These are phyloP conservation scores for Aspergillus nomiae DNA, from an alignment of 2,329 filamentous ascomycete species.

Conservation along the genomic window DNA sequence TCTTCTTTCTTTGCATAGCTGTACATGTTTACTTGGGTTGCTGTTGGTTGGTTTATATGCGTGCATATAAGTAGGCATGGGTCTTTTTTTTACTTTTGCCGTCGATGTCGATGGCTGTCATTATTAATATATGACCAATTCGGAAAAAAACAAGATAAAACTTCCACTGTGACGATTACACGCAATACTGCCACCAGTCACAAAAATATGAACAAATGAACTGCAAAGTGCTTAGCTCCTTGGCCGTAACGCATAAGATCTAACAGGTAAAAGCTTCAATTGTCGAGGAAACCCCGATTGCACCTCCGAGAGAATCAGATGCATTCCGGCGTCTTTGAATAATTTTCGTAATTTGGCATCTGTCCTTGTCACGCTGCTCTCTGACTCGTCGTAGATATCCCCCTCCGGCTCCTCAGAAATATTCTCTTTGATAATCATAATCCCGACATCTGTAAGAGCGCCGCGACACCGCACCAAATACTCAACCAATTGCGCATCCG, in stretches of 20 bases:
- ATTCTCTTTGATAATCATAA: constrained; percentile 84
- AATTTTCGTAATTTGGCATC: constrained; percentile 71
- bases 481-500: constrained; percentile 68
- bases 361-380: constrained; percentile 76
- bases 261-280: constrained; percentile 69
- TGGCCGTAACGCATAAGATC: constrained; percentile 74
- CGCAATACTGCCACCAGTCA: too few relatives aligned
- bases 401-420: constrained; percentile 55
- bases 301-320: constrained; percentile 68
- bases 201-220: too few relatives aligned
- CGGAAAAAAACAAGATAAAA: too few relatives aligned
- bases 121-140: too few relatives aligned
- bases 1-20: background rate
- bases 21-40: background rate
- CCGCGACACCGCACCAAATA: constrained; percentile 66
- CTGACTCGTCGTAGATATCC: constrained; percentile 75
- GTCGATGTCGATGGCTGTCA: too few relatives aligned
- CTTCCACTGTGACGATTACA: too few relatives aligned
- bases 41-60: background rate
- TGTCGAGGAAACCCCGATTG: constrained; percentile 70
- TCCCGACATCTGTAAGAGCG: constrained; percentile 45
- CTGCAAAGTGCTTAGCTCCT: constrained; percentile 10
- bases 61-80: background rate
- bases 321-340: constrained; percentile 70
- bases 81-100: too few relatives aligned